Conservation (phyloP, 163 green algal genomes). For the Dunaliella salina region DNA sequence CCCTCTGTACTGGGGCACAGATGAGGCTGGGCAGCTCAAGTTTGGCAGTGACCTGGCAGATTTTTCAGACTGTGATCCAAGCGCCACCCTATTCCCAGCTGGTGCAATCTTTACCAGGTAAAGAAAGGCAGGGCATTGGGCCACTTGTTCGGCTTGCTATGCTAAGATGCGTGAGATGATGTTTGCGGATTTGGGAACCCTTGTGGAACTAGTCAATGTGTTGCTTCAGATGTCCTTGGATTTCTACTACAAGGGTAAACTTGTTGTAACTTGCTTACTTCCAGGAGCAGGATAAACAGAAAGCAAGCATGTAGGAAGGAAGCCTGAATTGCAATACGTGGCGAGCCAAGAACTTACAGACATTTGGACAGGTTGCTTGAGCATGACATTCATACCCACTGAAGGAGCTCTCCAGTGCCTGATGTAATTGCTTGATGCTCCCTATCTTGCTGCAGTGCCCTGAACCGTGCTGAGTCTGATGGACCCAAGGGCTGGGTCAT, state of each 20-base stretch:
- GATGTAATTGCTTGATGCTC: background rate
- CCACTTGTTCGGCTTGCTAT: too few species aligned
- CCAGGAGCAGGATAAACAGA: too few species aligned
- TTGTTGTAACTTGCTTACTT: too few species aligned
- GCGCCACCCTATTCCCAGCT: constrained; percentile 57
- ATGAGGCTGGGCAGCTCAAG: constrained; percentile 48
- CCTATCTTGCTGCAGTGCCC: background rate
- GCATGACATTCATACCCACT: too few species aligned
- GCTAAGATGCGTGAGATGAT: background rate
- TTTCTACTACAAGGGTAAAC: too few species aligned
- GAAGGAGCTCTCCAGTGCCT: background rate
- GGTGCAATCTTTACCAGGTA: constrained; percentile 34
- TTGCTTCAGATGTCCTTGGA: too few species aligned
- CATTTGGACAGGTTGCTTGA: background rate
- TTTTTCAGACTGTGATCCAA: constrained; percentile 55
- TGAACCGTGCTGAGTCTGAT: background rate
- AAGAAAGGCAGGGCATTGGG: too few species aligned
- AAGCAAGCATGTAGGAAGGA: too few species aligned
- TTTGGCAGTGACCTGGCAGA: constrained; percentile 44
- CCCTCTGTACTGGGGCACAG: constrained; percentile 62
- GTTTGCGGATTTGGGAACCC: background rate
- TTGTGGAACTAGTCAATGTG: too few species aligned
- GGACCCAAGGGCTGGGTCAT: constrained; percentile 45
- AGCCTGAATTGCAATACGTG: background rate
- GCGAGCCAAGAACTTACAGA: background rate